A percentile compares a stretch with the other conserved stretches of the same genome.
Conservation (phyloP, 805 yeast genomes). For the Pichia membranifaciens region DNA sequence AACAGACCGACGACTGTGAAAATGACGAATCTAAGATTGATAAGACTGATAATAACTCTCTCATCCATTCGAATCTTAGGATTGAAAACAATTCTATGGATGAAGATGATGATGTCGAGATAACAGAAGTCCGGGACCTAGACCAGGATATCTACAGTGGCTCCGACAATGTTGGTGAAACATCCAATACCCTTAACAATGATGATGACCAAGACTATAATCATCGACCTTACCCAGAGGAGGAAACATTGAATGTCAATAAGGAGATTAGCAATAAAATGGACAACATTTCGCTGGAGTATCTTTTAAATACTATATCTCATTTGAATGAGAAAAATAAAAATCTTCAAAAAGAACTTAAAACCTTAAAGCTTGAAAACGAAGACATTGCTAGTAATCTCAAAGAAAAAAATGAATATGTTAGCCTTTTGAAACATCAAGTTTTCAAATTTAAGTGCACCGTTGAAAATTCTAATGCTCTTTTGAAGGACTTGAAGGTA, state of each 20-base stretch:
- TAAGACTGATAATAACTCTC: neutral
- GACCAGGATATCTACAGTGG: neutral
- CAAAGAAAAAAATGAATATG: constrained; percentile 5
- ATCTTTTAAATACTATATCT: constrained; percentile 18
- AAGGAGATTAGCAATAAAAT: neutral
- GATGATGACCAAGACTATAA: neutral
- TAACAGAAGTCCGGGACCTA: constrained; percentile 10
- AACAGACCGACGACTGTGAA: neutral
- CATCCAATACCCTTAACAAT: neutral
- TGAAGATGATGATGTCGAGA: constrained; percentile 13
- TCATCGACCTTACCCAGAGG: neutral
- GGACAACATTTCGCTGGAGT: constrained; percentile 18
- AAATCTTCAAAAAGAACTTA: constrained; percentile 9
- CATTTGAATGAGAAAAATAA: constrained; percentile 13
- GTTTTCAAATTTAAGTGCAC: constrained; percentile 7
- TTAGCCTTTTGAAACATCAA: constrained; percentile 11
- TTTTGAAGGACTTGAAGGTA: constrained; percentile 8
- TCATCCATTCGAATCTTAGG: too few species aligned
- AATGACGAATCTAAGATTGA: neutral
- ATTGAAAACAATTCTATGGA: too few species aligned
- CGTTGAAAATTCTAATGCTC: constrained; percentile 4
- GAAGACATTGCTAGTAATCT: constrained; percentile 8
- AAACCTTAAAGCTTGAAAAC: constrained; percentile 7
- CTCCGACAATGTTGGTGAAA: neutral
- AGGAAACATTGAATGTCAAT: neutral